Percentiles rank a stretch among this genome's conserved stretches.
phyloP scores from a whole-genome alignment of 768 basidiomycete species.

The Tylopilus intermedius region DNA sequence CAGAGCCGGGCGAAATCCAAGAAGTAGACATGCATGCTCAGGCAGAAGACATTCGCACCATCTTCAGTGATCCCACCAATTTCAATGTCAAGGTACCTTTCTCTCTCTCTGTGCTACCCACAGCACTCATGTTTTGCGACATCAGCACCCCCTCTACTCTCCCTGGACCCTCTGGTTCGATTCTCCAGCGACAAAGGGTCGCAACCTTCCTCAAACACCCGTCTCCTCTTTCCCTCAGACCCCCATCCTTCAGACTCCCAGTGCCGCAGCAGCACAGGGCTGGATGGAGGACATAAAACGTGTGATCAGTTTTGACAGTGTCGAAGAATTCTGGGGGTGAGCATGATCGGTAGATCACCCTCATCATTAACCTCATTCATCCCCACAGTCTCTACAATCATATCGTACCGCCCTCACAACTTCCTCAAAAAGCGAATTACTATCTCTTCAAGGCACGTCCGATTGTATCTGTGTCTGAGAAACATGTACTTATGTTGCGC shows the following conservation, averaged over 20 bases:
- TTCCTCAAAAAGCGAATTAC: conserved; percentile 97
- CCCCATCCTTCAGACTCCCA: conserved; percentile 67
- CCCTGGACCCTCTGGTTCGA: conserved; percentile 99
- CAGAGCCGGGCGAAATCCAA: conserved; percentile 81
- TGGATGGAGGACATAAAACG: conserved; percentile 99
- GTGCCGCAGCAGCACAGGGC: conserved; percentile 68
- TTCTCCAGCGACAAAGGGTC: conserved; percentile 85
- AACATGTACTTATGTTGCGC: conserved; percentile 8
- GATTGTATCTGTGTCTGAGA: not conserved
- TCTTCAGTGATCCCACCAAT: conserved; percentile 87
- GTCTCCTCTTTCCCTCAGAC: conserved; percentile 73
- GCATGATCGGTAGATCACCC: conserved; percentile 25
- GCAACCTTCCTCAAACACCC: conserved; percentile 83
- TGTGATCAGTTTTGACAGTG: conserved; percentile 92
- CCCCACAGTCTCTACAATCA: conserved; percentile 84
- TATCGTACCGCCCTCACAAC: conserved; percentile 88
- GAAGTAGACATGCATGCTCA: conserved; percentile 83
- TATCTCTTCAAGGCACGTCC: conserved; percentile 89
- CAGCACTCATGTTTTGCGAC: conserved; percentile 1
- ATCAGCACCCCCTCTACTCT: conserved; percentile 88
- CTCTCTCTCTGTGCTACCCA: not conserved
- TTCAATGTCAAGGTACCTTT: conserved; percentile 90
- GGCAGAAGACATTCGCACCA: conserved; percentile 80
- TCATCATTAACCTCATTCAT: conserved; percentile 9
- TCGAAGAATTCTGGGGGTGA: conserved; percentile 99